Evolutionary conservation across 1,139 yeast genomes (phyloP), one percentile per base, ranked within the genome.

Genomic region (Kodamaea ohmeri): DNA sequence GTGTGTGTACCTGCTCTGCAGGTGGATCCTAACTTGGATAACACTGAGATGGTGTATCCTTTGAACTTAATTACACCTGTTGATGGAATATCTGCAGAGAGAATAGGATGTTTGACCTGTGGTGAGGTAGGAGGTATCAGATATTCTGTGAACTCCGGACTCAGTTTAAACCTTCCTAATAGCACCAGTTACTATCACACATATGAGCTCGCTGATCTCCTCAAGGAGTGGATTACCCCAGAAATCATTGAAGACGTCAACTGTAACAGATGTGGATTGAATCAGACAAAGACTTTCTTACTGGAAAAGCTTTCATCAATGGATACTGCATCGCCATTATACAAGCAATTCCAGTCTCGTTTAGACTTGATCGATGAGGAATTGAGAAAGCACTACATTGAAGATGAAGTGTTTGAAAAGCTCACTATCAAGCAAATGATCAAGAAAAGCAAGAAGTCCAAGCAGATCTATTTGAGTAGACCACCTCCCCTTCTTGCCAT

Each of bases 51-150:
- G 46, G 73, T 70, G 17, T 65, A 62, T 43, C 80, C 83, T 1
- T 69, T 77, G 45, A 75, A 77, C 40, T 61, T 86, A 38, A 58
- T 88, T 3, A 88, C 96, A 0, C 97, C 97, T 0, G 89, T 89
- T 14, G 97, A 89, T 64, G 97, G 97, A 3, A 65, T 85, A 3
- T 77, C 83, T 18, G 92, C 87, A 2, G 95, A 86, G 53, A 71
- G 96, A 53, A 88, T 89, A 38, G 96, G 96, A 0, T 89, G 97
- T 58, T 70, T 86, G 35, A 71, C 74, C 13, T 89, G 97, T 69
- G 96, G 96, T 42, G 97, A 89, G 55, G 86, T 81, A 58, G 96
- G 96, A 36, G 97, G 97, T 1, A 82, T 89, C 18, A 71, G 96
- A 47, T 82, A 82, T 49, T 83, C 94, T 4, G 87, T 88, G 0